Base-by-base conservation (phyloP, 202 grass and related monocot genomes). In the Bolboschoenoplectus hybrid region DNA sequence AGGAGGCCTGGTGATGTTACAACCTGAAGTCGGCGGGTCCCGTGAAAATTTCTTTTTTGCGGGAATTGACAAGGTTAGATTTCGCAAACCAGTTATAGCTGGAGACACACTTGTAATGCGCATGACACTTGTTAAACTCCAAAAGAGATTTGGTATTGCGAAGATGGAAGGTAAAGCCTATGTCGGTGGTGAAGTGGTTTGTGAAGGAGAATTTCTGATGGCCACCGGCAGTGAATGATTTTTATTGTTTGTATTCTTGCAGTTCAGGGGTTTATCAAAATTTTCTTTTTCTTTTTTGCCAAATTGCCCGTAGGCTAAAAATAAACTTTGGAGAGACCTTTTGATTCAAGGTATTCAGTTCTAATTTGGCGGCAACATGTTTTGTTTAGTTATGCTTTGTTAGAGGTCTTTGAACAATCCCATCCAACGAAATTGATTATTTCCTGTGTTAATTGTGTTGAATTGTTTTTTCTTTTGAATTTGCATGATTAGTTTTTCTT, bases 41-140 rank as follows among this genome's bases (percentile, higher is more conserved):
- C 90, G 84, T 5, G 93, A 99, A 44, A 99, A 99, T 63, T 99
- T 99, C 92, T 99, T 91, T 56, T 96, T 99, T 40, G 97, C 93
- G 0, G 97, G 97, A 57, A 89, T 99, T 13, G 97, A 99, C 67
- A 99, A 94, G 82, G 93, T 96, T 83, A 96, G 97, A 67, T 99
- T 96, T 81, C 58, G 97, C 63, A 99, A 91, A 82, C 97, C 97
- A 45, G 97, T 99, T 9, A 91, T 97, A 88, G 92, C 97, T 72
- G 97, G 97, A 3, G 97, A 99, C 46, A 99, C 97, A 38, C 64
- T 99, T 74, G 73, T 99, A 32, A 99, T 99, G 93, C 89, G 97
- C 78, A 93, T 97, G 94, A 97, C 90, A 17, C 85, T 93, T 40
- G 80, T 89, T 41, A 97, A 97, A 84, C 78, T 92, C 63, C 91